Conservation (phyloP, 164 flowering plant genomes). For the Sedum album region DNA sequence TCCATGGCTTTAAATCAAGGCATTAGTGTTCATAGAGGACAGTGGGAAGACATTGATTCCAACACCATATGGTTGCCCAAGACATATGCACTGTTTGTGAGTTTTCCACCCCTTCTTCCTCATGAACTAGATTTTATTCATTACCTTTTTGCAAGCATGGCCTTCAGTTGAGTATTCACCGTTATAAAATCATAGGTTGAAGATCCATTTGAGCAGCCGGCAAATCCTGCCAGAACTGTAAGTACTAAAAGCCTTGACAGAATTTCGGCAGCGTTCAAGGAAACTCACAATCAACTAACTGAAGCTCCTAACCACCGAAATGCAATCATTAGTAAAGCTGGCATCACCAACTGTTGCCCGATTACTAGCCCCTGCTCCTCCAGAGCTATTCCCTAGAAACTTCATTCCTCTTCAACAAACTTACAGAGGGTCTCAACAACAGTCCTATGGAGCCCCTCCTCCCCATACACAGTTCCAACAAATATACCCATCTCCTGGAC, state of each 20-base stretch:
- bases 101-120: conserved; percentile 11
- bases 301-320: conserved; percentile 17
- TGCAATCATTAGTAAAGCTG: conserved; percentile 26
- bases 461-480: background rate
- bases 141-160: conserved; percentile 8
- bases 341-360: conserved; percentile 28
- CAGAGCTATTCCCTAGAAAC: background rate
- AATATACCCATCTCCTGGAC: background rate
- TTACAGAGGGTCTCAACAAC: conserved; percentile 12
- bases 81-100: conserved; percentile 51
- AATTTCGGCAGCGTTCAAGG: conserved; percentile 41
- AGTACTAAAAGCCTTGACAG: conserved; percentile 26
- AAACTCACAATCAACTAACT: conserved; percentile 22
- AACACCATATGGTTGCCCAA: conserved; percentile 52
- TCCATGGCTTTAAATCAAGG: conserved; percentile 36
- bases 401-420: background rate
- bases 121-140: conserved; percentile 8
- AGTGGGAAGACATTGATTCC: conserved; percentile 38
- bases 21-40: conserved; percentile 54
- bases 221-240: conserved; percentile 68
- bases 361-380: conserved; percentile 5
- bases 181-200: conserved; percentile 56
- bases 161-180: background rate
- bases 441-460: background rate
- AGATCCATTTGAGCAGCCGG: conserved; percentile 86